Evolutionary conservation across 495 filamentous ascomycete species (phyloP).

Genomic region (Margaritispora aquatica): DNA sequence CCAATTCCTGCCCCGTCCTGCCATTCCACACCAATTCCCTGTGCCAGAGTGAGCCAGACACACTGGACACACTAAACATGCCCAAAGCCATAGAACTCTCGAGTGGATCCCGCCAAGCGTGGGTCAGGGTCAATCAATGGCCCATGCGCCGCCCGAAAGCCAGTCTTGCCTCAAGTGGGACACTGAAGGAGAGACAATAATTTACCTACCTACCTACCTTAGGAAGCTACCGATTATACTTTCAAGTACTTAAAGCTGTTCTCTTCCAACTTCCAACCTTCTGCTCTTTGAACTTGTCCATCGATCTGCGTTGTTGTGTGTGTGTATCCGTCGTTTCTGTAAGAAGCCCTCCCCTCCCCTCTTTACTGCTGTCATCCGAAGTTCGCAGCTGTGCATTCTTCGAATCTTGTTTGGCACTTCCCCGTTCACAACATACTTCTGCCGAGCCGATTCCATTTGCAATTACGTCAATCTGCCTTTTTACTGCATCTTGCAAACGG

Average conservation of each 20-base stretch:
- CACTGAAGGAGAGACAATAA: background rate
- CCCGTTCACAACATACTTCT: background rate
- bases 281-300: background rate
- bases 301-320: background rate
- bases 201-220: too few relatives aligned
- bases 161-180: too few relatives aligned
- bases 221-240: background rate
- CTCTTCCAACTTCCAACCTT: background rate
- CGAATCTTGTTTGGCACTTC: too few relatives aligned
- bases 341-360: slow-evolving; percentile 66
- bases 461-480: background rate
- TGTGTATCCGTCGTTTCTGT: background rate
- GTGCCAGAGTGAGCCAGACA: too few relatives aligned
- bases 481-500: background rate
- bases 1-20: too few relatives aligned
- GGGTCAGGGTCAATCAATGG: background rate
- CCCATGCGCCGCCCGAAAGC: background rate
- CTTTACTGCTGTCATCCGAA: slow-evolving; percentile 36
- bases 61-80: too few relatives aligned
- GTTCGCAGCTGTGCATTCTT: slow-evolving; percentile 32
- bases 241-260: background rate
- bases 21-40: too few relatives aligned
- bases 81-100: too few relatives aligned
- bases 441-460: too few relatives aligned
- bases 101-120: too few relatives aligned